A percentile compares a stretch with the other conserved stretches of the same genome.
Conservation (phyloP, 495 filamentous ascomycete genomes). For the Penicillium verhagenii region DNA sequence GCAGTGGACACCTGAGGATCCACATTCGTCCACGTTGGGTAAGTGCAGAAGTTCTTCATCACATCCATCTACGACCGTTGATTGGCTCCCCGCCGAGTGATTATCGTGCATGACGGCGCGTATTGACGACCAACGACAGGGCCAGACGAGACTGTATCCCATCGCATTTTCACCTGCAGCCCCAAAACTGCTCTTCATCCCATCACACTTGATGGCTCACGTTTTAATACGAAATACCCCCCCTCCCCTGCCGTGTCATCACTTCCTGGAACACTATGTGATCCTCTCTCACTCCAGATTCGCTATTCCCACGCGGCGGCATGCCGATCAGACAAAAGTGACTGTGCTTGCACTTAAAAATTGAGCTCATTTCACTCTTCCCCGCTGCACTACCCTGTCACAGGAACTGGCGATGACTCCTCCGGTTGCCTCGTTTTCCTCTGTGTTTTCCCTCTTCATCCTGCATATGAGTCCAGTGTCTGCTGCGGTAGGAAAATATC, state of each 20-base stretch:
- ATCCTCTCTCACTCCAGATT: constrained; percentile 16
- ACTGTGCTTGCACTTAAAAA: constrained; percentile 19
- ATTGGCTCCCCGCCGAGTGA: constrained; percentile 28
- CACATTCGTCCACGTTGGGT: not conserved
- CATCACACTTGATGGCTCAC: constrained; percentile 31
- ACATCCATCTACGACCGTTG: constrained; percentile 5
- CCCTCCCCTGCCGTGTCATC: constrained; percentile 22
- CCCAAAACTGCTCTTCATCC: constrained; percentile 25
- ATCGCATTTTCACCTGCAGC: constrained; percentile 13
- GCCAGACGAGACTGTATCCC: too few relatives aligned
- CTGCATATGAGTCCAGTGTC: constrained; percentile 10
- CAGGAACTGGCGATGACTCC: constrained; percentile 22
- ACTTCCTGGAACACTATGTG: constrained; percentile 23
- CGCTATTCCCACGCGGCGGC: constrained; percentile 12
- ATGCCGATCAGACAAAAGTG: constrained; percentile 27
- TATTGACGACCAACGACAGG: constrained; percentile 37
- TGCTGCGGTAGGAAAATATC: constrained; percentile 4
- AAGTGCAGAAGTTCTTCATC: too few relatives aligned
- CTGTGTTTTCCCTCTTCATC: constrained; percentile 14
- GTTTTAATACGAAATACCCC: constrained; percentile 25
- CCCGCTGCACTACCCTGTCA: constrained; percentile 16
- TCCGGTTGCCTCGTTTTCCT: constrained; percentile 9
- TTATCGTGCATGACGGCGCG: constrained; percentile 31
- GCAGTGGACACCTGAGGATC: not conserved
- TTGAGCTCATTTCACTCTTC: constrained; percentile 11